Base-by-base conservation (phyloP, 2,329 filamentous ascomycete species). In the Sporothrix protearum region DNA sequence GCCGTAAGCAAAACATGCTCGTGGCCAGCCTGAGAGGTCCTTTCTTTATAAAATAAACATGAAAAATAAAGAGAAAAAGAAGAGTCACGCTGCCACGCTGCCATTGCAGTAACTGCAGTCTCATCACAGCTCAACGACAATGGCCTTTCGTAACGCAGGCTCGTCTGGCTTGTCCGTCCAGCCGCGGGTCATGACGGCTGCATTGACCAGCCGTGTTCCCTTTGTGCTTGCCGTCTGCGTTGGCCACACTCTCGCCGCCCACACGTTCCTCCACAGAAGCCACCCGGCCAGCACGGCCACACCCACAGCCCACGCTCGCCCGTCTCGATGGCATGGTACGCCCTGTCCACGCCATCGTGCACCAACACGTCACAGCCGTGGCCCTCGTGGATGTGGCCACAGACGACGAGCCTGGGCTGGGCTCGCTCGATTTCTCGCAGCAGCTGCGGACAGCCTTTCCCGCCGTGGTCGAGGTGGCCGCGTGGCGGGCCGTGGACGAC, bases 301-400 rank as follows among this genome's bases (percentile, higher is more conserved):
- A 4, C 53, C 53, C 53, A 30, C 10, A 55, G 53, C 6, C 53
- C 53, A 30, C 53, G 53, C 12, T 30, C 12, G 14, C 53, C 53
- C 25, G 25, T 33, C 53, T 55, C 53, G 53, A 55, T 16, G 25
- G 53, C 53, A 30, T 55, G 53, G 53, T 30, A 55, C 3, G 53
- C 53, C 53, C 22, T 55, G 53, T 55, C 53, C 39, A 55, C 42
- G 30, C 19, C 42, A 28, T 69, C 70, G 30, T 71, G 42, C 8
- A 63, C 12, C 9, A 71, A n/a, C 19, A 64, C 70, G 22, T 69
- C 49, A 5, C 64, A 66, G 3, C 71, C 71, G 9, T 69, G 47
- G 2, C 22, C 71, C n/a, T 25, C 71, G 59, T 69, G 71, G n/a
- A 72, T 72, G 39, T 72, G 71, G 4, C 71, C 71, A 36, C 30